Conservation (phyloP, 345 rosid species). For the Garcia nutans region DNA sequence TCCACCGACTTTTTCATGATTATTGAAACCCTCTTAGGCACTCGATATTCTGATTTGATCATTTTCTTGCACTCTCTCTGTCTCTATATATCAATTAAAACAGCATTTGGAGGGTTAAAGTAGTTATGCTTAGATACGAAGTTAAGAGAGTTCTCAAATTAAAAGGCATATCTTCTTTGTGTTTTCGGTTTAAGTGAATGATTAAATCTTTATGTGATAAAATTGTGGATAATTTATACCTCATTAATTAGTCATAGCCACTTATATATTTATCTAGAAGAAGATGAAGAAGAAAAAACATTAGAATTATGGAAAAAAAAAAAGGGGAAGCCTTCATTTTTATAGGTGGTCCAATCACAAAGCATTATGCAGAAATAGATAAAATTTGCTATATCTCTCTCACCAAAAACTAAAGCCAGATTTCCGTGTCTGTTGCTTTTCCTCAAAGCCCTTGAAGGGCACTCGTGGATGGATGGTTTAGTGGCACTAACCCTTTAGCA, state of each 20-base stretch:
- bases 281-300: no score
- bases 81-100: neutral
- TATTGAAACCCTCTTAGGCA: neutral
- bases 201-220: neutral
- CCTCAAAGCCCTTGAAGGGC: constrained; percentile 18
- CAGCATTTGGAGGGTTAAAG: constrained; percentile 15
- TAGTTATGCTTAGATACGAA: constrained; percentile 26
- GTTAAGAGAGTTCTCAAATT: constrained; percentile 8
- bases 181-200: neutral
- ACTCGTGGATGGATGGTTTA: neutral
- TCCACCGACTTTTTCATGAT: constrained; percentile 3
- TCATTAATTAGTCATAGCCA: neutral
- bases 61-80: no score
- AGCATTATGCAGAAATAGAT: neutral
- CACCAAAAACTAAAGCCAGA: constrained; percentile 13
- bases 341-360: constrained; percentile 10
- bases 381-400: neutral
- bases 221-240: neutral
- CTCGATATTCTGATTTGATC: no score
- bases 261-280: neutral
- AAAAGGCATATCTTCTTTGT: neutral
- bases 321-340: neutral
- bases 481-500: neutral
- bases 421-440: constrained; percentile 36
- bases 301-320: neutral